Conservation (phyloP, 495 filamentous ascomycete genomes). For the Xylaria cubensis region DNA sequence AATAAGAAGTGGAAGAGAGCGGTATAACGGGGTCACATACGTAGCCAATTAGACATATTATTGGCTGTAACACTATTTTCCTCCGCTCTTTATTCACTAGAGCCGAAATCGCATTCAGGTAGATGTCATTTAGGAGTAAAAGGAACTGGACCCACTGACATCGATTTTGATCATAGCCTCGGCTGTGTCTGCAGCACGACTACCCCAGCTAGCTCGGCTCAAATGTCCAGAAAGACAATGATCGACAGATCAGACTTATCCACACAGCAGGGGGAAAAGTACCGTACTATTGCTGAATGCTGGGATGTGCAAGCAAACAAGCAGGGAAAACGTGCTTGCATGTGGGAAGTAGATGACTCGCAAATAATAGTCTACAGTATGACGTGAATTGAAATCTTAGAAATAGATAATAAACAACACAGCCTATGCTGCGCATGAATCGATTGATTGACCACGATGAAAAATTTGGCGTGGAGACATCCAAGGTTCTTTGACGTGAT, state of each 20-base stretch:
- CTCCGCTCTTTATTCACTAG: too few species aligned
- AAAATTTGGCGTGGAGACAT: not conserved
- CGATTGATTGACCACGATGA: not conserved
- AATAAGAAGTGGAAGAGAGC: too few species aligned
- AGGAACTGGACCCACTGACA: too few species aligned
- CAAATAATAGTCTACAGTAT: not conserved
- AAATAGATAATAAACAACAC: not conserved
- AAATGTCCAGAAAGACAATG: not conserved
- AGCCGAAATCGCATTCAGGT: too few species aligned
- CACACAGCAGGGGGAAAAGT: not conserved
- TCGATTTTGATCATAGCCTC: too few species aligned
- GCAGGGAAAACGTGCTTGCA: not conserved
- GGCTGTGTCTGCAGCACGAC: not conserved
- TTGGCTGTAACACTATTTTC: too few species aligned
- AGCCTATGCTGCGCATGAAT: not conserved
- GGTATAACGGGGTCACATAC: too few species aligned
- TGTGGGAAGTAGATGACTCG: not conserved
- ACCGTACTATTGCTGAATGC: constrained; percentile 5
- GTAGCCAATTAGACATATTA: too few species aligned
- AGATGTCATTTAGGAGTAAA: too few species aligned
- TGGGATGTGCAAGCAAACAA: not conserved
- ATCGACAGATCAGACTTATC: not conserved
- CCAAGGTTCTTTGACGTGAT: constrained; percentile 1
- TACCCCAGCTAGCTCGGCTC: not conserved
- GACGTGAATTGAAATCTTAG: not conserved